Evolutionary conservation across 106 monocot genomes (phyloP).

Genomic region (Cymbidium sinense): DNA sequence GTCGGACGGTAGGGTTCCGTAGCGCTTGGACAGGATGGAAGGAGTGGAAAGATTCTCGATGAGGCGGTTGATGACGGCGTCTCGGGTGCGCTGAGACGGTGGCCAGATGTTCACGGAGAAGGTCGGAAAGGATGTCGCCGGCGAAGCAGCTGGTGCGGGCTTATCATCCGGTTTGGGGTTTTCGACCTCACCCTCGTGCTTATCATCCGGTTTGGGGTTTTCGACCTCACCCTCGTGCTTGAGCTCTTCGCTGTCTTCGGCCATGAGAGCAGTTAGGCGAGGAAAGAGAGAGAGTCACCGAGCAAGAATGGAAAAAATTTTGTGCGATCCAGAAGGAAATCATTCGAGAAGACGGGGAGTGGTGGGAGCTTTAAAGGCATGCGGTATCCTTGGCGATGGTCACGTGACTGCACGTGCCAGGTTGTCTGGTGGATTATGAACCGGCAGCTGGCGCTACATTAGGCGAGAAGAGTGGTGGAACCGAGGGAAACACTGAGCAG

Average conservation of each 20-base stretch:
- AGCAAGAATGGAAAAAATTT: background rate
- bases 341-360: too few species aligned
- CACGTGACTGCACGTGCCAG: slow-evolving; percentile 2
- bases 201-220: slow-evolving; percentile 3
- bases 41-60: slow-evolving; percentile 34
- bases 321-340: too few species aligned
- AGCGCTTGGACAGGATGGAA: slow-evolving; percentile 44
- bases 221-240: slow-evolving; percentile 19
- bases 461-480: too few species aligned
- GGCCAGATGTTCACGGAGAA: slow-evolving; percentile 55
- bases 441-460: background rate
- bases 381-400: background rate
- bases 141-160: background rate
- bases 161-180: slow-evolving; percentile 2
- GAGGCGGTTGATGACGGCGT: slow-evolving; percentile 45
- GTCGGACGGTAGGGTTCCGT: slow-evolving; percentile 29
- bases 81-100: slow-evolving; percentile 54
- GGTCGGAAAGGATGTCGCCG: background rate
- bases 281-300: background rate
- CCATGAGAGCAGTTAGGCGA: background rate
- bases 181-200: slow-evolving; percentile 8
- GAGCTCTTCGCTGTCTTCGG: background rate
- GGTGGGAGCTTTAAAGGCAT: background rate
- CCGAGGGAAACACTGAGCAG: too few species aligned
- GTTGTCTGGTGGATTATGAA: background rate